Evolutionary conservation across 1,284 basidiomycete genomes (phyloP).

Genomic region (Fomitopsis schrenkii): DNA sequence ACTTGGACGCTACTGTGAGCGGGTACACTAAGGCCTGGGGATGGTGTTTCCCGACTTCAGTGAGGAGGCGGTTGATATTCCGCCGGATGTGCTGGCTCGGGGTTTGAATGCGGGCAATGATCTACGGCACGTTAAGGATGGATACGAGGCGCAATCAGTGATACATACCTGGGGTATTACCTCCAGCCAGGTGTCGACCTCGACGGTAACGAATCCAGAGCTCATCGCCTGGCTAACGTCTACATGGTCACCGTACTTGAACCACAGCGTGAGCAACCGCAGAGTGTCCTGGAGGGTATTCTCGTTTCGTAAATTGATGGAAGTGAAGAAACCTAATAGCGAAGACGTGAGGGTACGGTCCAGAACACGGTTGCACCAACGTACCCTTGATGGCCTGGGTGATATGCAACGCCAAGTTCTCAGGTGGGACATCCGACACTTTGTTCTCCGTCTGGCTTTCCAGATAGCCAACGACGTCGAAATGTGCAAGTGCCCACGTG

Average conservation of each 20-base stretch:
- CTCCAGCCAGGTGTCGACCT: conserved; percentile 98
- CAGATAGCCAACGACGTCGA: conserved; percentile 87
- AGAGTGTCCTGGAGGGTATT: conserved; percentile 96
- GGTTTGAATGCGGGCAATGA: conserved; percentile 98
- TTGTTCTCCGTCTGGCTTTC: conserved; percentile 66
- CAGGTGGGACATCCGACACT: conserved; percentile 63
- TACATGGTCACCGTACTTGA: conserved; percentile 93
- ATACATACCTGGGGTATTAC: conserved; percentile 88
- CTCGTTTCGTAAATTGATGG: conserved; percentile 81
- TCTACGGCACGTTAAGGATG: conserved; percentile 42
- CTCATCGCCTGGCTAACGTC: conserved; percentile 91
- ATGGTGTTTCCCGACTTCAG: conserved; percentile 93
- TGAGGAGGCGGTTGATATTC: conserved; percentile 88
- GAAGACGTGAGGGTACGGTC: not conserved
- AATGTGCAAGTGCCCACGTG: conserved; percentile 96
- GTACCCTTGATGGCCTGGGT: conserved; percentile 92
- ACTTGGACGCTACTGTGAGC: conserved; percentile 97
- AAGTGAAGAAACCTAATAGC: conserved; percentile 85
- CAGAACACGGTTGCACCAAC: conserved; percentile 7
- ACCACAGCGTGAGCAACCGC: conserved; percentile 94
- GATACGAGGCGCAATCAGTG: not conserved
- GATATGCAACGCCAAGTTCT: conserved; percentile 80
- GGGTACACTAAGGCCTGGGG: conserved; percentile 98
- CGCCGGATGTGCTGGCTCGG: conserved; percentile 85
- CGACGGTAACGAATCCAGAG: conserved; percentile 85